Evolutionary conservation across 108 stramenopile species (phyloP).

Genomic region (Nitzschia inconspicua): DNA sequence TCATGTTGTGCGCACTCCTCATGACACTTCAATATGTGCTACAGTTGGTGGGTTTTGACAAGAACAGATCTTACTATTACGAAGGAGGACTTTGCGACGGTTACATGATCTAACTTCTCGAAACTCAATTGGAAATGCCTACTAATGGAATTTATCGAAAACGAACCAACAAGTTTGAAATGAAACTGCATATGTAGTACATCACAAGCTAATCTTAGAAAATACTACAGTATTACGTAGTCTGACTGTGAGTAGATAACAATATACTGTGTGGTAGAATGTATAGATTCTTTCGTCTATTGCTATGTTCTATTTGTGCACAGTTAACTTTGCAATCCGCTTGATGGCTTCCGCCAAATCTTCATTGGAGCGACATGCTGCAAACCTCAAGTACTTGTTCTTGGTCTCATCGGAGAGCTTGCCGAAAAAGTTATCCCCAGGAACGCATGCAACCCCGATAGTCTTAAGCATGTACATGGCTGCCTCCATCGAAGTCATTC

Average conservation of each 20-base stretch:
- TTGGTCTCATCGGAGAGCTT: background rate
- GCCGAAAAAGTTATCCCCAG: slow-evolving; percentile 71
- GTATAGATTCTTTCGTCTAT: too few species aligned
- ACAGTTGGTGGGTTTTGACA: slow-evolving; percentile 17
- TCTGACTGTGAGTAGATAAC: too few species aligned
- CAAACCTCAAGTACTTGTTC: slow-evolving; percentile 53
- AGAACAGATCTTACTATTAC: slow-evolving; percentile 1
- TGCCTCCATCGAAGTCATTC: slow-evolving; percentile 40
- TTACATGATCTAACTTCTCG: slow-evolving; percentile 8
- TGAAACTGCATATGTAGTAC: too few species aligned
- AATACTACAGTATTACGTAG: too few species aligned
- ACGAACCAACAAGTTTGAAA: background rate
- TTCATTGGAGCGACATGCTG: slow-evolving; percentile 55
- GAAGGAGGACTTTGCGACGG: slow-evolving; percentile 38
- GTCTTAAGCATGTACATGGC: slow-evolving; percentile 59
- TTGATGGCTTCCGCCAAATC: slow-evolving; percentile 47
- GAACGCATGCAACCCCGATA: slow-evolving; percentile 67
- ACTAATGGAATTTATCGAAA: too few species aligned
- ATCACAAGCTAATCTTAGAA: too few species aligned
- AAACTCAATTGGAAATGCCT: background rate
- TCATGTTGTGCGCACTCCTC: slow-evolving; percentile 74
- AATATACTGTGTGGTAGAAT: too few species aligned
- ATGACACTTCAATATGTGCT: slow-evolving; percentile 78
- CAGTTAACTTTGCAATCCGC: too few species aligned
- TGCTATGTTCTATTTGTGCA: too few species aligned